Base-by-base conservation (phyloP, 306 rosid species). In the Sechiopsis laciniata region DNA sequence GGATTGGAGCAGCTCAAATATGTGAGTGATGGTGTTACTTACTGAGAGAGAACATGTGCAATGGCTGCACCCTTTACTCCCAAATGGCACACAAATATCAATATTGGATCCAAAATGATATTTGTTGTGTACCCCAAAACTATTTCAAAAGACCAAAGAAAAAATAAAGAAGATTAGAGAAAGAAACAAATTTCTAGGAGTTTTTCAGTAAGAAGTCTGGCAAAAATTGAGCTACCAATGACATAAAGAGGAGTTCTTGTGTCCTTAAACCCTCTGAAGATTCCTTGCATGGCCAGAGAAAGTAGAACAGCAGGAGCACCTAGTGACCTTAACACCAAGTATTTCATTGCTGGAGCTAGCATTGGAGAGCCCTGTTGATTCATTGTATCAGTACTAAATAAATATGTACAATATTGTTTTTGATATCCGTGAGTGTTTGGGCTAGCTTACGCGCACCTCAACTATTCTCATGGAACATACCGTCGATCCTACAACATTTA, bases 301-400 rank as follows among this genome's bases (percentile, higher is more conserved):
- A 94, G 95, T 83, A 94, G 99, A 83, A 91, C 97, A 10, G 99
- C 99, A 45, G 99, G 99, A 72, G 99, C 95, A 77, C 99, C 99
- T 9, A 94, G 77, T 24, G 99, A 63, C 74, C 99, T 86, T 78
- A 92, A 74, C 63, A 78, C 87, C 84, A 94, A 82, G 88, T 94
- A 94, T 83, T 86, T 85, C 65, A 73, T 66, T 42, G 97, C 96
- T 9, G 94, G 95, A 12, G n/a, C 68, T 53, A 89, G 80, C 99
- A 94, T 94, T 21, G 92, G 92, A 65, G 99, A 94, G 45, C 46
- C 82, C 99, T 94, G 42, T 48, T 66, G 72, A 35, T 60, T 62
- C 67, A 73, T 13, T 22, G 1, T 29, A 71, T 56, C 17, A 11
- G 76, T 4, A 79, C 51, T 50, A 21, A 74, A 10, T 1, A 32